These are phyloP conservation scores for Aspergillus kassunensis DNA, from an alignment of 495 filamentous ascomycete genomes.

Conservation along the genomic window DNA sequence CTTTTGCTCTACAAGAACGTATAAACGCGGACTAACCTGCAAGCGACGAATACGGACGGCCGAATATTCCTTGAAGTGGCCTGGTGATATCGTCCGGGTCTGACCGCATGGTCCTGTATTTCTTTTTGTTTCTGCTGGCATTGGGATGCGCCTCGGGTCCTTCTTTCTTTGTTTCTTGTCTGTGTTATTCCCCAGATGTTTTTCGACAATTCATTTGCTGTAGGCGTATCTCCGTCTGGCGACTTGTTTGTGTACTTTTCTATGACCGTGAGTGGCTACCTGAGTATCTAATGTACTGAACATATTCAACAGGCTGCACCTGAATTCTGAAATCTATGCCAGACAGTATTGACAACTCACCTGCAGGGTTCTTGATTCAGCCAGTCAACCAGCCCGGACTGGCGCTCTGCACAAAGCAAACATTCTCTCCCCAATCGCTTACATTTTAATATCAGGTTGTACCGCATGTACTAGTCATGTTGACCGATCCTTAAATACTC, in stretches of 20 bases:
- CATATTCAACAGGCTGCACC: neutral
- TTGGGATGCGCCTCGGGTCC: constrained; percentile 29
- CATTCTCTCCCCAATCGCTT: too few relatives aligned
- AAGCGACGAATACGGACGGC: constrained; percentile 40
- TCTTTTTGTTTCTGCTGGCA: constrained; percentile 23
- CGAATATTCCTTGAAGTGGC: constrained; percentile 21
- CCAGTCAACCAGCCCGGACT: too few relatives aligned
- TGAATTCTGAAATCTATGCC: neutral
- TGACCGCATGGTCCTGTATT: constrained; percentile 14
- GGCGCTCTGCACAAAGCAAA: too few relatives aligned
- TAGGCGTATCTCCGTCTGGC: neutral
- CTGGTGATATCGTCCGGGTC: constrained; percentile 13
- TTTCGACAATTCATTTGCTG: constrained; percentile 7
- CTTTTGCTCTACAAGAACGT: constrained; percentile 86
- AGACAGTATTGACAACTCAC: too few relatives aligned
- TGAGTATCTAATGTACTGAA: neutral
- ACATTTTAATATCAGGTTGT: too few relatives aligned
- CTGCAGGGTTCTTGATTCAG: too few relatives aligned
- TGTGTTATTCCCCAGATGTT: constrained; percentile 23
- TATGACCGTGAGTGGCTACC: neutral
- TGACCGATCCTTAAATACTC: too few relatives aligned
- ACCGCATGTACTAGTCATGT: too few relatives aligned
- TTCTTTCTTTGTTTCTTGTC: constrained; percentile 21
- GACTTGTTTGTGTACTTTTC: neutral
- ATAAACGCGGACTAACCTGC: constrained; percentile 41